Evolutionary conservation across 2,329 filamentous ascomycete genomes (phyloP).

Genomic region (Tolypocladium tundrense): DNA sequence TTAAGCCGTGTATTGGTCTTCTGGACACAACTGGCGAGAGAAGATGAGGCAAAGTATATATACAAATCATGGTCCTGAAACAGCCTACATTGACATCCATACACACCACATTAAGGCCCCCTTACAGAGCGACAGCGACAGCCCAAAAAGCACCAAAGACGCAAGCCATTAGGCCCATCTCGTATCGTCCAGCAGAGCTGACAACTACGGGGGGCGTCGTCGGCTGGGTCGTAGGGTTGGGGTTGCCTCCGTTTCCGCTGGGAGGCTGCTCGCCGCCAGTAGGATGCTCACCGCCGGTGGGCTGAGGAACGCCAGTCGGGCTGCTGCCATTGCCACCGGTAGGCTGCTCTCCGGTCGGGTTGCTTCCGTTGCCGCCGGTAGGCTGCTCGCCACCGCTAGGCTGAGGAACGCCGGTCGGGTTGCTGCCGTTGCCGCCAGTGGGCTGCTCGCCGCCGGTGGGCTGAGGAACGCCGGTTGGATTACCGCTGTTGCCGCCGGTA

Average conservation of each 20-base stretch:
- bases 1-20: not conserved
- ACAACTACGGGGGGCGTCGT: slow-evolving; percentile 5
- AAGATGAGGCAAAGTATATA: not conserved
- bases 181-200: slow-evolving; percentile 7
- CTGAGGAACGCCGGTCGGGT: not conserved
- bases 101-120: not conserved
- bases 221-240: not conserved
- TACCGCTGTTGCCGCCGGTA: not conserved
- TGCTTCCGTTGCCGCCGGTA: not conserved
- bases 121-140: slow-evolving; percentile 11
- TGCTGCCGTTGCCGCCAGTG: not conserved
- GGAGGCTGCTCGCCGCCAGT: not conserved
- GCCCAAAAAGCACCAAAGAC: slow-evolving; percentile 13
- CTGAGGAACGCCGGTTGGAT: not conserved
- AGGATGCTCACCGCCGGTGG: not conserved
- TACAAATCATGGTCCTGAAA: not conserved
- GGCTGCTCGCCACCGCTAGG: not conserved
- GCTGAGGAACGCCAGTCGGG: not conserved
- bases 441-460: not conserved
- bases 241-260: not conserved
- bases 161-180: slow-evolving; percentile 13
- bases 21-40: not conserved
- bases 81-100: not conserved
- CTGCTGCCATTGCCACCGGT: not conserved
- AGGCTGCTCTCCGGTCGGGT: not conserved